phyloP scores from a whole-genome alignment of 306 rosid species.

The Trifolium dubium region DNA sequence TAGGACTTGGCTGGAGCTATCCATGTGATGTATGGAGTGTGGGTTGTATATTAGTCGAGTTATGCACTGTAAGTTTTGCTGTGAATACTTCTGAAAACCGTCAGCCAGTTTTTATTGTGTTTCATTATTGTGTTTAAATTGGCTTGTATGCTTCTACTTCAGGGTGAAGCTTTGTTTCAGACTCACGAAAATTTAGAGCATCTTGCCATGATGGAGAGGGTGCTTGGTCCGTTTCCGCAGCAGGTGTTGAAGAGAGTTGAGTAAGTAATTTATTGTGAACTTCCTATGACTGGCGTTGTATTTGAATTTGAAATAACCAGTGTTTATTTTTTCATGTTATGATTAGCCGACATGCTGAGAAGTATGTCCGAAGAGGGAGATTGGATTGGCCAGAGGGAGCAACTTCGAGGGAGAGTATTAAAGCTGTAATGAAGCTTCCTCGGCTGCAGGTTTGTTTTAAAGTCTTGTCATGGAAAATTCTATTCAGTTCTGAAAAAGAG shows the following conservation, averaged over 20 bases:
- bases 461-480: slow-evolving; percentile 25
- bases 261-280: slow-evolving; percentile 51
- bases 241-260: slow-evolving; percentile 72
- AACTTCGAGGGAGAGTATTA: slow-evolving; percentile 83
- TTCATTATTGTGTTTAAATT: slow-evolving; percentile 1
- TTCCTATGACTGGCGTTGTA: background rate
- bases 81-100: background rate
- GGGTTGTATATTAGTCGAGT: slow-evolving; percentile 94
- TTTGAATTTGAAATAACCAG: background rate
- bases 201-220: slow-evolving; percentile 98
- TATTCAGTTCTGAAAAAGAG: slow-evolving; percentile 28
- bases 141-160: background rate
- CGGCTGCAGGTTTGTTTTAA: slow-evolving; percentile 78
- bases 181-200: slow-evolving; percentile 97
- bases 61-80: slow-evolving; percentile 60
- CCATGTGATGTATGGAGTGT: slow-evolving; percentile 97
- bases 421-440: slow-evolving; percentile 83
- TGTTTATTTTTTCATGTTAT: background rate
- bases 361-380: slow-evolving; percentile 84
- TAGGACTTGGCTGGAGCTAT: slow-evolving; percentile 96
- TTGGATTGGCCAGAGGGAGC: slow-evolving; percentile 97
- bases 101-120: background rate
- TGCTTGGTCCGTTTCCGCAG: slow-evolving; percentile 72
- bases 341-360: slow-evolving; percentile 79
- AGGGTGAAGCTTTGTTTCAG: slow-evolving; percentile 98